Evolutionary conservation across 495 filamentous ascomycete species (phyloP).

Genomic region (Paragyromitra xinjiangensis): DNA sequence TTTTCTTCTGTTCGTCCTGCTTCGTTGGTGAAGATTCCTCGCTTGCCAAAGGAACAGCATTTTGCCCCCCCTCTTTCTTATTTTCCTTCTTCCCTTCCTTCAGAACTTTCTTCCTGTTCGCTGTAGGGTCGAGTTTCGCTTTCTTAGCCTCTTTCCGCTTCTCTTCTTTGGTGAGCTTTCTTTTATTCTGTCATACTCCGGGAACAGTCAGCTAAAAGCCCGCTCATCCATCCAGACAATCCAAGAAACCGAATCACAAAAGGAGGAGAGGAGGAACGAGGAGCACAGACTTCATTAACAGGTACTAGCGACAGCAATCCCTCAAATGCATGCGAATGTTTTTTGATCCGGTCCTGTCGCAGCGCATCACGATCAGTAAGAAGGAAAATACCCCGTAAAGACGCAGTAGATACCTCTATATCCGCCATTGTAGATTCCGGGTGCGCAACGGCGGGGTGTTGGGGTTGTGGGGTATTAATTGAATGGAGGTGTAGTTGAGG

Average conservation of each 20-base stretch:
- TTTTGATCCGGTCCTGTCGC: slow-evolving; percentile 79
- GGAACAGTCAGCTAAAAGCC: background rate
- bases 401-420: slow-evolving; percentile 44
- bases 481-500: background rate
- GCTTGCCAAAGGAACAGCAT: slow-evolving; percentile 57
- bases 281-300: slow-evolving; percentile 84
- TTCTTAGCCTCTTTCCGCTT: slow-evolving; percentile 72
- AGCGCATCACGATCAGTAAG: background rate
- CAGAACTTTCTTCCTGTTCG: slow-evolving; percentile 70
- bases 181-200: slow-evolving; percentile 70
- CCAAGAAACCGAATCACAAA: background rate
- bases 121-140: slow-evolving; percentile 81
- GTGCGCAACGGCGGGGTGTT: background rate
- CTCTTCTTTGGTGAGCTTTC: slow-evolving; percentile 87
- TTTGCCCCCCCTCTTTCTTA: slow-evolving; percentile 60
- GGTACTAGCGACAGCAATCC: slow-evolving; percentile 91
- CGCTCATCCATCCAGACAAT: background rate
- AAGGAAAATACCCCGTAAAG: background rate
- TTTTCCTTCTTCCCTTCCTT: slow-evolving; percentile 62
- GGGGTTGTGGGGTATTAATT: background rate
- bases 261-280: background rate
- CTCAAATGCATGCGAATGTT: slow-evolving; percentile 86
- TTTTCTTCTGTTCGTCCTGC: slow-evolving; percentile 58
- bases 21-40: slow-evolving; percentile 60
- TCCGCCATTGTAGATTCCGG: slow-evolving; percentile 41